Base-by-base conservation (phyloP, 306 rosid species). In the Lathyrus aphaca region DNA sequence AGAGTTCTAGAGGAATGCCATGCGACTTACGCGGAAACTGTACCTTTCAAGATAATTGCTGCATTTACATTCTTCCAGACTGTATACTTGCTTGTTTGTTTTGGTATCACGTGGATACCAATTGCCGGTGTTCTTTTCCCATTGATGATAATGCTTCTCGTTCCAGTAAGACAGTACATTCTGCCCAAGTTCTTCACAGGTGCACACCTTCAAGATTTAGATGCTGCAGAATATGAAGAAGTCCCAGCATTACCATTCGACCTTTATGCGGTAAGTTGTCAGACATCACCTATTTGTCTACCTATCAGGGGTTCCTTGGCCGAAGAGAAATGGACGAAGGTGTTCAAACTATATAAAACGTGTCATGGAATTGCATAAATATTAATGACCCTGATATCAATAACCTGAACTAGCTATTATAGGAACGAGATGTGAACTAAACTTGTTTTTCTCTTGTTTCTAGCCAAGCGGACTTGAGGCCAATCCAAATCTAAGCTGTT, bases 111-210 rank as follows among this genome's bases (percentile, higher is more conserved):
- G 6, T 89, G 96, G 93, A 73, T 89, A 69, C 96, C 93, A 38
- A 78, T 70, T 29, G 96, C 93, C 15, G 96, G 96, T 35, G 83
- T 85, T 80, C 85, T 90, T 30, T 90, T 90, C 80, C 96, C 96
- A 21, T 69, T 90, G 57, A 74, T 90, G 93, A 90, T 90, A 81
- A 87, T 90, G 96, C 87, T 90, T 76, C 82, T 90, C 76, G 89
- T 90, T 85, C 96, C 96, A 48, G 89, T 90, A 51, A 83, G 96
- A 75, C 96, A 85, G 60, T 90, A 87, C 80, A 82, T 90, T 76
- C 78, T 90, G 75, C 93, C 96, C 72, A 90, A 78, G 85, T 80
- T 87, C 69, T 90, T 90, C 79, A 85, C 83, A 83, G 86, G 78
- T 0, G 90, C 79, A 25, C 88, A 85, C 74, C 96, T 89, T 76